phyloP scores from a whole-genome alignment of 371 early-diverging fungal genomes.

The Basidiobolus heterosporus region DNA sequence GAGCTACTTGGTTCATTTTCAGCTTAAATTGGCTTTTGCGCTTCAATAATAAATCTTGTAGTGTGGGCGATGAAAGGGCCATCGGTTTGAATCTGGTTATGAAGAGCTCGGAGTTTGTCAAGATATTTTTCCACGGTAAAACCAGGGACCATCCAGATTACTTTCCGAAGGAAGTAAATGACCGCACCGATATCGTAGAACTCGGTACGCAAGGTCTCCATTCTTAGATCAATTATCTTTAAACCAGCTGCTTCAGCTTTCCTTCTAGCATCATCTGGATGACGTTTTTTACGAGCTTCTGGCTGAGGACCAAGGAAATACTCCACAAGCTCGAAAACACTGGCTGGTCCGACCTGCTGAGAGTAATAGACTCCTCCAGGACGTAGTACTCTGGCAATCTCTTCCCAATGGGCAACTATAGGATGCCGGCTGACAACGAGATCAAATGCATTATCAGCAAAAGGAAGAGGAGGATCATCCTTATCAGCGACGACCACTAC shows the following conservation, averaged over 20 bases:
- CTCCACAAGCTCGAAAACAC: constrained; percentile 4
- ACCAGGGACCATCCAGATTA: constrained; percentile 10
- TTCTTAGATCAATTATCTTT: constrained; percentile 3
- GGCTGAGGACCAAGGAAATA: constrained; percentile 8
- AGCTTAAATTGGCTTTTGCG: neutral
- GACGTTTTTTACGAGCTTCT: constrained; percentile 1
- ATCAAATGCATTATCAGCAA: constrained; percentile 10
- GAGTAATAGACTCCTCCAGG: constrained; percentile 5
- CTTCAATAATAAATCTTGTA: constrained; percentile 4
- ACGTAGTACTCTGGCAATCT: constrained; percentile 8
- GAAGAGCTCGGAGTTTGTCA: constrained; percentile 7
- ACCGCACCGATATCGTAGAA: constrained; percentile 13
- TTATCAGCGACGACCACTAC: constrained; percentile 14
- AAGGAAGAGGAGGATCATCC: constrained; percentile 7
- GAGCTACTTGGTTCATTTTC: too few relatives aligned
- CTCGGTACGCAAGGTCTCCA: constrained; percentile 7
- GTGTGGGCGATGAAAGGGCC: constrained; percentile 5
- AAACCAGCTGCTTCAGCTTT: constrained; percentile 7
- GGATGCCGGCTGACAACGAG: constrained; percentile 11
- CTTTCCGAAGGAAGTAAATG: constrained; percentile 8
- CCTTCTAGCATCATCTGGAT: constrained; percentile 6
- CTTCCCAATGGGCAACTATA: constrained; percentile 2
- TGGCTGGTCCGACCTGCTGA: constrained; percentile 7
- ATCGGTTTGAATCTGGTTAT: constrained; percentile 8
- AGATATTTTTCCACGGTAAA: constrained; percentile 12